A percentile compares a stretch with the other conserved stretches of the same genome.
These are phyloP conservation scores for Pichia sp. DNA, from an alignment of 1,139 yeast genomes.

Conservation along the genomic window DNA sequence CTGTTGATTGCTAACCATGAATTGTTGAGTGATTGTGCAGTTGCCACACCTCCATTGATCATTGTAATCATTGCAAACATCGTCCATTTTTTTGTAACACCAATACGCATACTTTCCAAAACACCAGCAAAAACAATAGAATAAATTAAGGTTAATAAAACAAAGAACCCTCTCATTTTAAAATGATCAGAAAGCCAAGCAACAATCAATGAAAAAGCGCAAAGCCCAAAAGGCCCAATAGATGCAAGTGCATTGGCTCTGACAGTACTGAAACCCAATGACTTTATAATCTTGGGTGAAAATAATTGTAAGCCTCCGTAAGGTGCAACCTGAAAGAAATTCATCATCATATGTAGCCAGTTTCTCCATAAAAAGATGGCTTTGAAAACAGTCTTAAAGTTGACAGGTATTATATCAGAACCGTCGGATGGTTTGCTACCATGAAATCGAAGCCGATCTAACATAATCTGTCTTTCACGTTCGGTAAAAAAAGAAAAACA, in stretches of 20 bases:
- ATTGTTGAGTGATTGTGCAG: not conserved
- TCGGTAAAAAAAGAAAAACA: constrained; percentile 31
- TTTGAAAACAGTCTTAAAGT: not conserved
- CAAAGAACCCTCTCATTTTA: not conserved
- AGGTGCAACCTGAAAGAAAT: not conserved
- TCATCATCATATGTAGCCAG: constrained; percentile 4
- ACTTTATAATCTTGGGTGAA: not conserved
- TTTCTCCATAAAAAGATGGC: constrained; percentile 5
- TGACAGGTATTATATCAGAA: not conserved
- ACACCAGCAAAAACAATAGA: not conserved
- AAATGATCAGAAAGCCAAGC: not conserved
- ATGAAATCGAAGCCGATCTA: not conserved
- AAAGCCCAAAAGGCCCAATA: not conserved
- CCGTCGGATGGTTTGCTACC: not conserved
- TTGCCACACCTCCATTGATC: not conserved
- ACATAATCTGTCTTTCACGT: not conserved
- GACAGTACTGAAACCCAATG: not conserved
- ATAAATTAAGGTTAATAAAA: not conserved
- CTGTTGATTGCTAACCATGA: constrained; percentile 2
- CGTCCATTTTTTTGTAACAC: not conserved
- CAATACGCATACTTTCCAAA: not conserved
- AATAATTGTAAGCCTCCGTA: constrained; percentile 6
- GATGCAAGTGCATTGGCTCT: constrained; percentile 3
- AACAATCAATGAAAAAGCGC: not conserved
- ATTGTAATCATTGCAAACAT: constrained; percentile 1